These are phyloP conservation scores for Eutypa lata DNA, from an alignment of 2,329 filamentous ascomycete genomes.

Conservation along the genomic window DNA sequence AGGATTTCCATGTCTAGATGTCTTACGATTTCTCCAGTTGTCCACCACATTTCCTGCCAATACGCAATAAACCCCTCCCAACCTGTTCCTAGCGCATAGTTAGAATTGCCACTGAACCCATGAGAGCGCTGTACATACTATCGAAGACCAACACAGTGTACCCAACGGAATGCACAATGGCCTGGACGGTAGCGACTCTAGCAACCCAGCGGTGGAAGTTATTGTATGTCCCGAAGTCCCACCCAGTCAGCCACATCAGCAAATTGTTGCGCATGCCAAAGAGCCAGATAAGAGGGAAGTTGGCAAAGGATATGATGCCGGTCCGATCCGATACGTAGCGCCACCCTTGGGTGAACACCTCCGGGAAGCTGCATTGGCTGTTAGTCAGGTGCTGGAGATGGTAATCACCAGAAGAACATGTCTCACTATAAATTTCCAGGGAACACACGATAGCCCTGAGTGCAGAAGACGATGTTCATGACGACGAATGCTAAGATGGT, in stretches of 20 bases:
- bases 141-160: slow-evolving; percentile 48
- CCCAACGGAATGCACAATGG: slow-evolving; percentile 58
- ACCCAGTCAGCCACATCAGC: slow-evolving; percentile 64
- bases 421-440: slow-evolving; percentile 38
- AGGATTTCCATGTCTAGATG: slow-evolving; percentile 4
- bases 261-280: slow-evolving; percentile 67
- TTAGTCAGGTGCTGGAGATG: slow-evolving; percentile 3
- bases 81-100: slow-evolving; percentile 22
- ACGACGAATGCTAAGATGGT: slow-evolving; percentile 35
- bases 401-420: background rate
- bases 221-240: slow-evolving; percentile 65
- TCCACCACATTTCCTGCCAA: slow-evolving; percentile 46
- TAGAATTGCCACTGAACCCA: background rate
- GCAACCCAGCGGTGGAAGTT: slow-evolving; percentile 67
- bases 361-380: slow-evolving; percentile 29
- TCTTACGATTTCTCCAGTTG: slow-evolving; percentile 44
- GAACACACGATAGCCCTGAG: slow-evolving; percentile 35
- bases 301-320: slow-evolving; percentile 61
- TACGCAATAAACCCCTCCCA: slow-evolving; percentile 33
- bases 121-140: slow-evolving; percentile 20
- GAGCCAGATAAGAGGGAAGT: slow-evolving; percentile 63
- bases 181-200: slow-evolving; percentile 58
- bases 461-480: slow-evolving; percentile 35
- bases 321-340: slow-evolving; percentile 63
- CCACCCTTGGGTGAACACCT: slow-evolving; percentile 31